These are phyloP conservation scores for Heterobasidion occidentale DNA, from an alignment of 1,284 basidiomycete genomes.

Conservation along the genomic window DNA sequence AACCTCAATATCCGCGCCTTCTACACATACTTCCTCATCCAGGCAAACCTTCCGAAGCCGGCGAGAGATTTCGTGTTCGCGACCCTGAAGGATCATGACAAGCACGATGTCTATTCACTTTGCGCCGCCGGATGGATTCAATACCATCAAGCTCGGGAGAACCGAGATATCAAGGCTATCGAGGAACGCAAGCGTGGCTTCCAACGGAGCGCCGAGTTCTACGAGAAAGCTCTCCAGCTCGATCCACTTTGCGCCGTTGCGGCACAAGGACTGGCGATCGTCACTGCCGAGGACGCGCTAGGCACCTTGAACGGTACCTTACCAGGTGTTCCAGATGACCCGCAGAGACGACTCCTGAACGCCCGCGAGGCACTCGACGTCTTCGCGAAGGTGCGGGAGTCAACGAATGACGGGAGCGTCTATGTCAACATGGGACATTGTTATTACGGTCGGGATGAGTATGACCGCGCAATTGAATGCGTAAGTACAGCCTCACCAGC, in stretches of 20 bases:
- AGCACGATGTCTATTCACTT: conserved; percentile 84
- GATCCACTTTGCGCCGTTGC: conserved; percentile 84
- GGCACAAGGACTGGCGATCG: conserved; percentile 89
- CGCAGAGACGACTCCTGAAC: conserved; percentile 55
- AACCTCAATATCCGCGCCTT: conserved; percentile 80
- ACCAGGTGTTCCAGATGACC: conserved; percentile 49
- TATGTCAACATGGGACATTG: conserved; percentile 95
- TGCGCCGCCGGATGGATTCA: conserved; percentile 83
- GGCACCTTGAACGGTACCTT: conserved; percentile 52
- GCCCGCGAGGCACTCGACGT: conserved; percentile 80
- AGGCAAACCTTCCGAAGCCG: conserved; percentile 58
- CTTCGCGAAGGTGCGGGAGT: conserved; percentile 85
- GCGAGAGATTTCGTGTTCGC: conserved; percentile 83
- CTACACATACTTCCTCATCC: conserved; percentile 84
- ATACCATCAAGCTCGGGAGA: conserved; percentile 81
- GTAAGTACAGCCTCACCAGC: conserved; percentile 42
- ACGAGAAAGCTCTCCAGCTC: conserved; percentile 78
- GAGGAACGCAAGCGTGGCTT: conserved; percentile 76
- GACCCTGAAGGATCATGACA: conserved; percentile 78
- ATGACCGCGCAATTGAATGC: conserved; percentile 88
- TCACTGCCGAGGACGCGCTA: conserved; percentile 83
- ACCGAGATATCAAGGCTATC: conserved; percentile 49
- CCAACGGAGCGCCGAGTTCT: conserved; percentile 80
- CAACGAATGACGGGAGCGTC: conserved; percentile 77
- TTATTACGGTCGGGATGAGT: conserved; percentile 86